Base-by-base conservation (phyloP, 2,329 filamentous ascomycete species). In the Bipolaris bicolor region DNA sequence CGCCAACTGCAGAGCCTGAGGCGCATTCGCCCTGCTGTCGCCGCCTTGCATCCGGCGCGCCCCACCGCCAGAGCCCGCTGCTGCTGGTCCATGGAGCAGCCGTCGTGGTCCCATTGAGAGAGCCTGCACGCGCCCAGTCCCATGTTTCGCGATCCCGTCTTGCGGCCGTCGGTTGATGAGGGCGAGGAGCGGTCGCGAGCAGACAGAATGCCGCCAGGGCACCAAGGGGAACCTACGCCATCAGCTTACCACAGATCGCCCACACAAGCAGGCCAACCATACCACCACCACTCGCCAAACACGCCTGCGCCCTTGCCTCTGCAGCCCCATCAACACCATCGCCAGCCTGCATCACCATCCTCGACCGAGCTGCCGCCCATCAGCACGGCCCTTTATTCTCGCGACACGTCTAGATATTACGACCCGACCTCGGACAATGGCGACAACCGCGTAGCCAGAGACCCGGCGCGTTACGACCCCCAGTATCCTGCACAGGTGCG, bases 381-480 rank as follows among this genome's bases (percentile, higher is more conserved):
- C 66, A 70, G 65, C 68, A 71, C 74, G 55, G 73, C 73, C 67
- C 60, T 76, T 61, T 76, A 77, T 63, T 51, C 66, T 52, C 77
- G 78, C 69, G 77, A 78, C 60, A 71, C 73, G 16, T 77, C 78
- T 52, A 77, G 76, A 67, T 82, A 82, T 74, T 82, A 82, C 73
- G 81, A 82, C 67, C 81, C 80, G 7, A 80, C 78, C 40, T 77
- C 77, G 55, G 80, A 82, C 64, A 76, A 78, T 67, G 77, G 78
- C 63, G 65, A 73, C 56, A 68, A 69, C 60, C 41, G 60, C 59
- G 33, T 73, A 73, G 69, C 54, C 37, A 71, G 74, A 40, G 57
- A 63, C 56, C 63, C 68, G 41, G 63, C 72, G 66, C 70, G 73
- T 46, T 75, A 72, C 65, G 69, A 76, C 45, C 58, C 49, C 48